These are phyloP conservation scores for Saccharomycodes ludwigii DNA, from an alignment of 805 yeast species.

Conservation along the genomic window DNA sequence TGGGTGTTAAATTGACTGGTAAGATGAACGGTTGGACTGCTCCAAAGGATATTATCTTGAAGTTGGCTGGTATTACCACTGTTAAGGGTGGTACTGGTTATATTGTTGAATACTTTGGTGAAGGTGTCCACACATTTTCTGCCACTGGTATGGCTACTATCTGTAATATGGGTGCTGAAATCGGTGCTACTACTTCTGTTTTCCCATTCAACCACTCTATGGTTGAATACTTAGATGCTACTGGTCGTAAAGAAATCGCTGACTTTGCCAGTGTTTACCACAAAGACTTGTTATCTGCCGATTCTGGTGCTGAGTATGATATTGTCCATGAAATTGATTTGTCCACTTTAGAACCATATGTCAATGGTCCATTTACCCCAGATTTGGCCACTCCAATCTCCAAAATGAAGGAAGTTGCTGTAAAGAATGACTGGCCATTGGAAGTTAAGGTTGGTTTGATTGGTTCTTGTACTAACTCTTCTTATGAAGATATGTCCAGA, in stretches of 20 bases:
- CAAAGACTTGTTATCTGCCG: conserved; percentile 65
- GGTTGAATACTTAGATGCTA: conserved; percentile 75
- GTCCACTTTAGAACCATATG: conserved; percentile 82
- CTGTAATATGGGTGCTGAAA: conserved; percentile 99
- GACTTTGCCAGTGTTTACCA: conserved; percentile 66
- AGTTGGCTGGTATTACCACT: conserved; percentile 86
- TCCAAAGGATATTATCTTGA: conserved; percentile 90
- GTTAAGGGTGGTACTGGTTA: conserved; percentile 98
- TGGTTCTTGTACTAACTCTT: conserved; percentile 98
- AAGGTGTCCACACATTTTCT: conserved; percentile 82
- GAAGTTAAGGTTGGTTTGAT: conserved; percentile 89
- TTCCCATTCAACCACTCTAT: conserved; percentile 93
- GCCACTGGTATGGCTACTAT: conserved; percentile 99
- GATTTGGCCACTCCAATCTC: conserved; percentile 95
- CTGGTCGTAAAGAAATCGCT: conserved; percentile 76
- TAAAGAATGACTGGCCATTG: conserved; percentile 82
- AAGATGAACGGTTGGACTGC: conserved; percentile 89
- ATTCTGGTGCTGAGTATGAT: conserved; percentile 88
- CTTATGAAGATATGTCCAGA: conserved; percentile 96
- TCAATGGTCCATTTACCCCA: conserved; percentile 97
- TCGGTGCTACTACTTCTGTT: conserved; percentile 95
- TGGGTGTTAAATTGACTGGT: conserved; percentile 94
- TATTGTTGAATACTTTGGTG: conserved; percentile 93
- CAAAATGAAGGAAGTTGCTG: conserved; percentile 71
- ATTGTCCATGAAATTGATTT: conserved; percentile 85